Percentiles rank a stretch among this genome's conserved stretches.
Conservation (phyloP, 768 basidiomycete genomes). For the Podaxis pistillaris region DNA sequence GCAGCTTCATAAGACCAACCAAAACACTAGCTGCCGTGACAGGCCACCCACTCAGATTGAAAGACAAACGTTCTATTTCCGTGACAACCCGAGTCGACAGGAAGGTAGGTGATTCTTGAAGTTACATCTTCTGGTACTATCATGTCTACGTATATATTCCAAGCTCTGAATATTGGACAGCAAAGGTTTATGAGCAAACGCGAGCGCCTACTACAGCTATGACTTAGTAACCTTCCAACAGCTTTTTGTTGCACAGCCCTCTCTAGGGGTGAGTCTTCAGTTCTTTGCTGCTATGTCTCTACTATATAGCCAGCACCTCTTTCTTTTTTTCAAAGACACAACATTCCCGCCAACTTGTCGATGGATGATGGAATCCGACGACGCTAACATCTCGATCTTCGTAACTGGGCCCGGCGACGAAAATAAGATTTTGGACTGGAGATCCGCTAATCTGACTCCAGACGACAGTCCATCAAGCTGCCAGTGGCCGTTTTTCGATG, state of each 20-base stretch:
- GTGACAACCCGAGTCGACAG: not conserved
- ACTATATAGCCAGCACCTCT: not conserved
- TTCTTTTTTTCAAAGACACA: not conserved
- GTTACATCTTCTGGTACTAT: not conserved
- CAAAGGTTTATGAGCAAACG: not conserved
- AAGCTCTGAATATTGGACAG: not conserved
- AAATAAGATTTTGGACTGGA: not conserved
- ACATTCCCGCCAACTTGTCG: not conserved
- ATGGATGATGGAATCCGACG: constrained; percentile 3
- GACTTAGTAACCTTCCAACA: constrained; percentile 3
- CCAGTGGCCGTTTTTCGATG: not conserved
- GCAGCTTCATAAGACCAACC: not conserved
- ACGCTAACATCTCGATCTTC: not conserved
- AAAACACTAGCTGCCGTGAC: not conserved
- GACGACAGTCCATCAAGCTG: not conserved
- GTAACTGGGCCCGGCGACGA: not conserved
- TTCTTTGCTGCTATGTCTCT: not conserved
- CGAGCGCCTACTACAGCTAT: constrained; percentile 3
- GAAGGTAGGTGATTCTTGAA: not conserved
- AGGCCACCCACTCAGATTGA: not conserved
- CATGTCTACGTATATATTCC: not conserved
- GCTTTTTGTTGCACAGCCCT: constrained; percentile 9
- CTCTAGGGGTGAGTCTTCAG: no score
- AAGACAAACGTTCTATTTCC: not conserved
- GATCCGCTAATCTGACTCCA: not conserved